Base-by-base conservation (phyloP, 129 eudicot genomes). In the Tagetes patula region DNA sequence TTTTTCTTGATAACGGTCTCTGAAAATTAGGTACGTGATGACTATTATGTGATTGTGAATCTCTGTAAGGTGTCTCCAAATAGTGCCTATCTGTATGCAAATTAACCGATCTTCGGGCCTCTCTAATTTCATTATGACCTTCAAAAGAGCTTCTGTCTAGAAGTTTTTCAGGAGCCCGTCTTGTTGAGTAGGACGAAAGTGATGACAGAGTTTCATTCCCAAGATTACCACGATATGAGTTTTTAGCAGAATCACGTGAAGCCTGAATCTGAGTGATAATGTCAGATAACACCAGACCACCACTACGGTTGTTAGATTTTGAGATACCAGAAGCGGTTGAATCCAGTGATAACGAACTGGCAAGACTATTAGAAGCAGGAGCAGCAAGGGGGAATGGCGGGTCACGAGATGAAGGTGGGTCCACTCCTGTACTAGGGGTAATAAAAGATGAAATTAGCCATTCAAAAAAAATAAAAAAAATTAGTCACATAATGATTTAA, bases 341-440 rank as follows among this genome's bases (percentile, higher is more conserved):
- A 73, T 90, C 99, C 77, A 87, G 47, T 10, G 77, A 79, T 53
- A 86, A 83, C 40, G 96, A 83, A 48, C 60, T 81, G 14, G 93
- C n/a, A 54, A 86, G 87, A 60, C 84, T 89, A 56, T 74, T 86
- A 34, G 99, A 94, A 64, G 99, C 99, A 49, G 97, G 97, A 80
- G 82, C 99, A 10, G 99, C 99, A 69, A 90, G 89, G 66, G 99
- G 97, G 59, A 81, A 84, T 52, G 99, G 99, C 41, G 96, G 99
- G 79, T 94, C 97, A 82, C 99, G 97, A 73, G 99, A 90, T 73
- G 99, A 94, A 74, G 99, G 99, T 4, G 91, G 97, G 89, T 88
- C 97, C 82, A 94, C 96, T 90, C 99, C 99, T 94, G 99, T 87
- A 86, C 97, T 86, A 94, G 93, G 87, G 82, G 36, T 59, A 81